These are phyloP conservation scores for Begonia loranthoides DNA, from an alignment of 306 rosid genomes.

Conservation along the genomic window DNA sequence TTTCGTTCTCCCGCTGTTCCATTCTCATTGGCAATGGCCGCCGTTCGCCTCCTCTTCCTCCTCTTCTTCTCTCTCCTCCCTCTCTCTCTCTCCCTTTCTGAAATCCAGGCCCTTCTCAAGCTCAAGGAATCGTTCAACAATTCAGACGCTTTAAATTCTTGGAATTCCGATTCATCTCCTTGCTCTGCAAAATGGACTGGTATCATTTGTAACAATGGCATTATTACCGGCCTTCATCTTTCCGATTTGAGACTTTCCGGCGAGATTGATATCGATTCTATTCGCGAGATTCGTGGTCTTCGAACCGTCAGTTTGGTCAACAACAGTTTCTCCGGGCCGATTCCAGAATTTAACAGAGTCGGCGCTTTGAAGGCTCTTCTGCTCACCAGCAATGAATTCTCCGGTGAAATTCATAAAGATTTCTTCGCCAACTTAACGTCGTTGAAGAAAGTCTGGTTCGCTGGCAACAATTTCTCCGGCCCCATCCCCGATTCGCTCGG, in stretches of 20 bases:
- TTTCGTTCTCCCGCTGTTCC: no score
- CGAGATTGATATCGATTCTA: not conserved
- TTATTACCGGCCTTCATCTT: constrained; percentile 1
- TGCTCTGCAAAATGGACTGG: constrained; percentile 3
- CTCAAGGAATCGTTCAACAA: constrained; percentile 4
- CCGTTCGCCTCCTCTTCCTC: no score
- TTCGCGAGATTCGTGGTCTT: not conserved
- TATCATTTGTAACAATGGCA: constrained; percentile 1
- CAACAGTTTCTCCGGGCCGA: constrained; percentile 49
- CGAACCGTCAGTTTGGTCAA: constrained; percentile 31
- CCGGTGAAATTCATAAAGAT: constrained; percentile 45
- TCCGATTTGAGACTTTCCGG: constrained; percentile 7
- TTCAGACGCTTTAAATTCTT: not conserved
- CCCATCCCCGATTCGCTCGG: constrained; percentile 36
- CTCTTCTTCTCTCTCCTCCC: no score
- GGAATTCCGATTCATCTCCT: not conserved
- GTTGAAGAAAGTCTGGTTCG: constrained; percentile 53
- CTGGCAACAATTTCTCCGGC: constrained; percentile 45
- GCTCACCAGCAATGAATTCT: constrained; percentile 48
- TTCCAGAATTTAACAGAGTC: constrained; percentile 42
- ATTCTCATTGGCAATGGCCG: no score
- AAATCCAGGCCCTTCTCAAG: constrained; percentile 6
- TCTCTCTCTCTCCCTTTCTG: not conserved
- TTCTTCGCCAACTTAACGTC: constrained; percentile 40
- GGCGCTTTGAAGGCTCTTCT: constrained; percentile 39